Conservation (phyloP, 2,329 filamentous ascomycete genomes). For the Colletotrichum ledebouriae region DNA sequence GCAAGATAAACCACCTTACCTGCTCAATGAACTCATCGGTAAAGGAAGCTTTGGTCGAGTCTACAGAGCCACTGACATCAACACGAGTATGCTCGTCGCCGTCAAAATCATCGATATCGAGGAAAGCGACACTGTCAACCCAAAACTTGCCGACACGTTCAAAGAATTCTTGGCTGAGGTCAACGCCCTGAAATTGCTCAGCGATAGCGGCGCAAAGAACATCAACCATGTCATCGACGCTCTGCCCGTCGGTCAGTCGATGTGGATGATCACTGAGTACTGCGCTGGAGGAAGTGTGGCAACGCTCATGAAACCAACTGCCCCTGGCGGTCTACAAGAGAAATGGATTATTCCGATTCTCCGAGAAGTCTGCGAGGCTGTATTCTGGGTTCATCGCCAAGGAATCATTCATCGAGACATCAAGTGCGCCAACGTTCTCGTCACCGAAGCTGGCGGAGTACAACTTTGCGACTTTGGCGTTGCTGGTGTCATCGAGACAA, state of each 20-base stretch:
- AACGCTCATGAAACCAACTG: slow-evolving; percentile 77
- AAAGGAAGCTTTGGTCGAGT: slow-evolving; percentile 82
- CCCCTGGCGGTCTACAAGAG: slow-evolving; percentile 75
- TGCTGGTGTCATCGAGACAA: slow-evolving; percentile 81
- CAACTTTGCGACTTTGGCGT: slow-evolving; percentile 91
- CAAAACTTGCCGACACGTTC: slow-evolving; percentile 75
- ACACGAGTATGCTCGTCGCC: slow-evolving; percentile 71
- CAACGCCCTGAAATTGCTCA: slow-evolving; percentile 77
- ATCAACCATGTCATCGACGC: slow-evolving; percentile 87
- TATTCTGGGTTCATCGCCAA: slow-evolving; percentile 76
- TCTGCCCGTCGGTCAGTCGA: slow-evolving; percentile 80
- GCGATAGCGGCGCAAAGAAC: slow-evolving; percentile 80
- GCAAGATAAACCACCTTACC: slow-evolving; percentile 73
- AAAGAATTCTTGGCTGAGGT: slow-evolving; percentile 79
- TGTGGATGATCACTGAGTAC: slow-evolving; percentile 92
- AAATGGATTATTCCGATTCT: slow-evolving; percentile 78
- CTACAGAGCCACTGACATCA: slow-evolving; percentile 71
- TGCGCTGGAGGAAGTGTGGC: slow-evolving; percentile 87
- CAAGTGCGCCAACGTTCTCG: slow-evolving; percentile 83
- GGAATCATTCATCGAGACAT: slow-evolving; percentile 80
- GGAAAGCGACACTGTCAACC: slow-evolving; percentile 77
- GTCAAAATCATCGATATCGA: slow-evolving; percentile 90
- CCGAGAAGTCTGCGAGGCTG: slow-evolving; percentile 74
- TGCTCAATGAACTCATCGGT: slow-evolving; percentile 79
- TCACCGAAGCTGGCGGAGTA: slow-evolving; percentile 81